Evolutionary conservation across 768 basidiomycete species (phyloP).

Genomic region (Tubosaeta sp.): DNA sequence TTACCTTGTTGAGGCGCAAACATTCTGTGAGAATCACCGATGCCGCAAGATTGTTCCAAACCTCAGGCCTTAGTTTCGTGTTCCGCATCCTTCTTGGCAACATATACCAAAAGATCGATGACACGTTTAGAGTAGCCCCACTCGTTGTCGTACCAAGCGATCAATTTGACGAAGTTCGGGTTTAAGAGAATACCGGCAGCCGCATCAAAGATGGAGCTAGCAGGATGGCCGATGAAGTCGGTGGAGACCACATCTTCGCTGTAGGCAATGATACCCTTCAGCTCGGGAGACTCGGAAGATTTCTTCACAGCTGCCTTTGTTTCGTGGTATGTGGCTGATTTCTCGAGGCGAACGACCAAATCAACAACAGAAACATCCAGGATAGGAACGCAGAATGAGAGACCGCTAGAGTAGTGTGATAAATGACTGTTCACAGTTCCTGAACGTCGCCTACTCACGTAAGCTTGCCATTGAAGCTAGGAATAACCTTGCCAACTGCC

Average conservation of each 20-base stretch:
- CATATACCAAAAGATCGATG: constrained; percentile 80
- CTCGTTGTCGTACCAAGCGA: constrained; percentile 95
- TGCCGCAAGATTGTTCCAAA: constrained; percentile 6
- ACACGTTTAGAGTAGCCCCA: constrained; percentile 94
- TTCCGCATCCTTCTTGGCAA: constrained; percentile 65
- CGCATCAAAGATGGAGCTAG: constrained; percentile 93
- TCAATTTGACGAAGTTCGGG: constrained; percentile 92
- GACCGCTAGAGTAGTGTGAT: constrained; percentile 49
- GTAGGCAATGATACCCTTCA: constrained; percentile 81
- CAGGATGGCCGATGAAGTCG: constrained; percentile 78
- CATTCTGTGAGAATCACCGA: no score
- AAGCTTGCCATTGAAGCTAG: constrained; percentile 93
- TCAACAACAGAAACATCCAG: constrained; percentile 98
- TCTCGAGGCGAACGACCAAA: constrained; percentile 90
- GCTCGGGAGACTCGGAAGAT: constrained; percentile 58
- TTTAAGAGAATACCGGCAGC: constrained; percentile 89
- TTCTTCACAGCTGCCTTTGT: constrained; percentile 85
- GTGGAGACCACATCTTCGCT: constrained; percentile 96
- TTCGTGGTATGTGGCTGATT: constrained; percentile 77
- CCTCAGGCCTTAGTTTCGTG: constrained; percentile 6
- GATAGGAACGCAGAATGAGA: constrained; percentile 96
- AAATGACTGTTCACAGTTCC: constrained; percentile 1
- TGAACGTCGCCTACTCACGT: constrained; percentile 56
- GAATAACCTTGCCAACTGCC: constrained; percentile 98
- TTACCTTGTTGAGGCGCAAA: no score